Percentiles rank a stretch among this genome's conserved stretches.
These are phyloP conservation scores for Lactifluus volemus DNA, from an alignment of 768 basidiomycete species.

Conservation along the genomic window DNA sequence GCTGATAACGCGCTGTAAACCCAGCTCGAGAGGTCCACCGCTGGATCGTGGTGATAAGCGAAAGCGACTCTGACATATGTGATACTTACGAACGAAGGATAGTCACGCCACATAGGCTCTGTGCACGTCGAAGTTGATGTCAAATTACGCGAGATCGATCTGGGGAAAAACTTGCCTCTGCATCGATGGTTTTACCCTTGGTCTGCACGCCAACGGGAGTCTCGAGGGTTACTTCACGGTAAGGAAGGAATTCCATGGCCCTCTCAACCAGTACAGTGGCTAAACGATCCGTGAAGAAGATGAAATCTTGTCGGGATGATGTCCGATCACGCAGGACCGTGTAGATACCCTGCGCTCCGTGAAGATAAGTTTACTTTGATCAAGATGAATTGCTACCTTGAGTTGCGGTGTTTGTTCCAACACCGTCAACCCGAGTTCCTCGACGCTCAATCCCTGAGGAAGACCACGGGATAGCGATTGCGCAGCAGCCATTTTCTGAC, in stretches of 20 bases:
- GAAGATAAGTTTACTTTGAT: not conserved
- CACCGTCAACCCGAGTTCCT: slow-evolving; percentile 48
- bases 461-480: slow-evolving; percentile 20
- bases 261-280: slow-evolving; percentile 79
- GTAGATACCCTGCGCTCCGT: slow-evolving; percentile 62
- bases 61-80: not conserved
- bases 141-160: not conserved
- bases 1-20: slow-evolving; percentile 80
- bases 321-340: slow-evolving; percentile 71
- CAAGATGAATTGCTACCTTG: slow-evolving; percentile 37
- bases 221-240: slow-evolving; percentile 44
- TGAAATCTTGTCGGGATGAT: slow-evolving; percentile 77
- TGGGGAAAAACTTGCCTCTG: slow-evolving; percentile 36
- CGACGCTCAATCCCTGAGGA: slow-evolving; percentile 22
- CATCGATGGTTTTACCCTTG: slow-evolving; percentile 53
- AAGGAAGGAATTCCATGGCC: slow-evolving; percentile 78
- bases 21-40: slow-evolving; percentile 85
- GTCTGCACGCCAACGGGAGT: slow-evolving; percentile 58
- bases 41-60: slow-evolving; percentile 29
- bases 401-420: slow-evolving; percentile 77
- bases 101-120: slow-evolving; percentile 82
- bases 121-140: not conserved
- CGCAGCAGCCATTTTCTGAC: slow-evolving; percentile 59
- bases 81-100: slow-evolving; percentile 74
- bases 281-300: slow-evolving; percentile 85